A percentile compares a stretch with the other conserved stretches of the same genome.
Conservation (phyloP, 2,329 filamentous ascomycete genomes). For the Didymella arachidicola region DNA sequence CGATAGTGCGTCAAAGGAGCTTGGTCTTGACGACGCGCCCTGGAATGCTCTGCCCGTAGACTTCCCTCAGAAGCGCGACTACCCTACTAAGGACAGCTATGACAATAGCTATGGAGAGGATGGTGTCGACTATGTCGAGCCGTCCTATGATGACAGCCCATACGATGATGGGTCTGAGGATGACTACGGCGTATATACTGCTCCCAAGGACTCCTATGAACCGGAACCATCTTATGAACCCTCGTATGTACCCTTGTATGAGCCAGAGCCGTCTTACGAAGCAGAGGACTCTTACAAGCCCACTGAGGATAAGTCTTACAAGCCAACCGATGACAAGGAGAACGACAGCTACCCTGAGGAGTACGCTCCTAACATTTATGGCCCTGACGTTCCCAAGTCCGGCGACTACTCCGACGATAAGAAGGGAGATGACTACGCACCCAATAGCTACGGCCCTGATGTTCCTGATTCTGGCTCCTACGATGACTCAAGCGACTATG, state of each 20-base stretch:
- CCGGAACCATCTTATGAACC: neutral
- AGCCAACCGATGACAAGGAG: neutral
- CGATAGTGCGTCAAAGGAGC: neutral
- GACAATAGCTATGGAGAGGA: neutral
- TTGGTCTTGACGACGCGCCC: conserved; percentile 6
- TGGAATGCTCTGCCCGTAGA: conserved; percentile 10
- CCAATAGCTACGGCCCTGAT: neutral
- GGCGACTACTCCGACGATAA: neutral
- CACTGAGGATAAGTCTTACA: neutral
- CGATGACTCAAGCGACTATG: neutral
- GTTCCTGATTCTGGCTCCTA: neutral
- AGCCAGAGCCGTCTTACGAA: neutral
- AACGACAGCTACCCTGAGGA: neutral
- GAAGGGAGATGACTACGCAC: neutral
- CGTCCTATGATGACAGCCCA: neutral
- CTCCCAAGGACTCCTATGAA: neutral
- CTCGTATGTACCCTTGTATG: neutral
- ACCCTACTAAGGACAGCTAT: neutral
- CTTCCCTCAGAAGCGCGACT: conserved; percentile 1
- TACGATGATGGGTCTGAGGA: neutral
- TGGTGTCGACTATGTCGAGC: neutral
- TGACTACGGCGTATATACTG: too few relatives aligned
- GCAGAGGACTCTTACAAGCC: neutral
- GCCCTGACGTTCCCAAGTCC: neutral
- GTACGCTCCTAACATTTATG: conserved; percentile 2